Evolutionary conservation across 164 flowering plant genomes (phyloP), one percentile per base, ranked within the genome.

Genomic region (Hamamelis virginiana): DNA sequence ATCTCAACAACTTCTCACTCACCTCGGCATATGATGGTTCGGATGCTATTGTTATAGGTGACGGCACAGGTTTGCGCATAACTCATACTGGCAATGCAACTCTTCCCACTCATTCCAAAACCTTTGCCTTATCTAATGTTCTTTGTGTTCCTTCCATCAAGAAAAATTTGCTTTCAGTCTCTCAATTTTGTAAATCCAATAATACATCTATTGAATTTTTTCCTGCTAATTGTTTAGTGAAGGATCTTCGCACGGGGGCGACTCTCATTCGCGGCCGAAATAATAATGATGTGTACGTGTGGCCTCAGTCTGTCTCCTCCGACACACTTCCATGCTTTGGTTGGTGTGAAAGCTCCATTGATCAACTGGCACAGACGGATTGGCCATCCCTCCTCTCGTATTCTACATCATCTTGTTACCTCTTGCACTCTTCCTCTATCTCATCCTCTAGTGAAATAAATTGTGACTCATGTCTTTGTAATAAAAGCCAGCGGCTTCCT

Each of bases 201-300:
- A n/a, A n/a, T n/a, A n/a, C n/a, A n/a, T 50, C 52, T 15, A 52
- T 70, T 62, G 60, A 51, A 62, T 62, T 62, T 23, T 45, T 56
- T 46, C 57, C 72, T 18, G 0, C 55, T 25, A 13, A 22, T 27
- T 69, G 59, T 60, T 10, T 44, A 25, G 72, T 47, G n/a, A 69
- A 47, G 18, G 72, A 69, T 45, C 63, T 58, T 12, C n/a, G 63
- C 59, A 69, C 66, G 65, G 48, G 59, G 59, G n/a, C 65, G 26
- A 26, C 58, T 47, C 64, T 60, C 16, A 9, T 62, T 13, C 38
- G 27, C 23, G 60, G 62, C 3, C 15, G 18, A 43, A 21, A 19
- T 62, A 14, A 62, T 8, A 14, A 47, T 48, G 61, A 21, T 51
- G 22, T 44, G 13, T 51, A 62, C 21, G 21, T 1, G 18, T 41